Conservation (phyloP, 2,329 filamentous ascomycete genomes). For the Paecilomyces fulvus region DNA sequence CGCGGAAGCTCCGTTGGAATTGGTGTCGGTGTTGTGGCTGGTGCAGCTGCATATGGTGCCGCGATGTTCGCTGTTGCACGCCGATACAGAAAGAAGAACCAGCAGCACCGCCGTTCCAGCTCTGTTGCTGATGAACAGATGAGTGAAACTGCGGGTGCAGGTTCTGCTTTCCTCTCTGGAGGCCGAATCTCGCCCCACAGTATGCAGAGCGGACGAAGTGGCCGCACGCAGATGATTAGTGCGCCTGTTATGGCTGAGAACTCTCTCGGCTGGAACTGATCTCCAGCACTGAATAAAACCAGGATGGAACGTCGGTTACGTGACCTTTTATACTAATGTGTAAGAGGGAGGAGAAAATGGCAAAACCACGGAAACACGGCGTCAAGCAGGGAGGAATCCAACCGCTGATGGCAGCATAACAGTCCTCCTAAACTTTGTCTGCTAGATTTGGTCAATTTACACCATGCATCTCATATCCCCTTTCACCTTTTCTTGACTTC, state of each 20-base stretch:
- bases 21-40: slow-evolving; percentile 65
- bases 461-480: slow-evolving; percentile 7
- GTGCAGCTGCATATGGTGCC: slow-evolving; percentile 79
- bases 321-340: background rate
- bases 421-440: slow-evolving; percentile 5
- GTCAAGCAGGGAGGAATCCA: background rate
- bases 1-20: slow-evolving; percentile 52
- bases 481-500: slow-evolving; percentile 11
- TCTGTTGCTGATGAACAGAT: slow-evolving; percentile 59
- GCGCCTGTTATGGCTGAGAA: slow-evolving; percentile 89
- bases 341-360: background rate
- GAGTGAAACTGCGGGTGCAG: slow-evolving; percentile 53
- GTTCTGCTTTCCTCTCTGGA: slow-evolving; percentile 31
- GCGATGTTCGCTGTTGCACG: slow-evolving; percentile 92
- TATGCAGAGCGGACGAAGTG: slow-evolving; percentile 61
- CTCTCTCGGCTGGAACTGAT: slow-evolving; percentile 89
- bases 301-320: slow-evolving; percentile 2
- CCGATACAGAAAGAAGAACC: slow-evolving; percentile 79
- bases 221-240: slow-evolving; percentile 67
- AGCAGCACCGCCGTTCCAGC: slow-evolving; percentile 66
- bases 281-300: slow-evolving; percentile 1
- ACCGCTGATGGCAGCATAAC: background rate
- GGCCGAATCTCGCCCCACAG: slow-evolving; percentile 37
- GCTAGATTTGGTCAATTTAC: slow-evolving; percentile 6
- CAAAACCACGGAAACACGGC: background rate